Conservation (phyloP, 352 stramenopile genomes). For the Pythium diclinum region DNA sequence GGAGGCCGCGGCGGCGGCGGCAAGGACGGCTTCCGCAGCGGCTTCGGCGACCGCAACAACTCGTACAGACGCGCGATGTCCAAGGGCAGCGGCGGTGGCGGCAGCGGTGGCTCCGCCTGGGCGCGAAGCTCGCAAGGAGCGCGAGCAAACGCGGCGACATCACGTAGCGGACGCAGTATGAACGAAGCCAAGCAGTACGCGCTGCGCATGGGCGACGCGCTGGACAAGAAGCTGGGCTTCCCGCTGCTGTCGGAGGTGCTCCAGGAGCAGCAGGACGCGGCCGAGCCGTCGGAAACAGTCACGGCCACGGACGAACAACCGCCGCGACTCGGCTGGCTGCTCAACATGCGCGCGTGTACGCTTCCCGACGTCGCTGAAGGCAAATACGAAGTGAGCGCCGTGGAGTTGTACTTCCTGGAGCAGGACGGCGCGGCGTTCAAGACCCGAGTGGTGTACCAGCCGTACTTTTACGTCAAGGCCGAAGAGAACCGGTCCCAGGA, state of each 20-base stretch:
- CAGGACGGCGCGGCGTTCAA: conserved; percentile 95
- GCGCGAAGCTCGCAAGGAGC: conserved; percentile 67
- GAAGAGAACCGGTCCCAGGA: conserved; percentile 61
- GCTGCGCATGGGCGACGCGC: conserved; percentile 57
- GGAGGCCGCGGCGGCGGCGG: conserved; percentile 3
- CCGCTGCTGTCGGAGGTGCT: conserved; percentile 54
- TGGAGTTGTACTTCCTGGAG: conserved; percentile 96
- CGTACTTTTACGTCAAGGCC: conserved; percentile 96
- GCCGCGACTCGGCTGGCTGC: conserved; percentile 60
- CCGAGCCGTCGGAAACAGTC: not conserved
- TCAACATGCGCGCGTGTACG: conserved; percentile 65
- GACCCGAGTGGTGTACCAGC: conserved; percentile 92
- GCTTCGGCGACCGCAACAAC: conserved; percentile 24
- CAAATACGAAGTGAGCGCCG: conserved; percentile 81
- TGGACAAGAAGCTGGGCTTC: conserved; percentile 74
- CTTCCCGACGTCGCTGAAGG: conserved; percentile 52
- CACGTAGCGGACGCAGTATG: conserved; percentile 44
- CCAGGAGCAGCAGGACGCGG: conserved; percentile 27
- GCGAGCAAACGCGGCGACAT: conserved; percentile 48
- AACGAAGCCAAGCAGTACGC: conserved; percentile 56
- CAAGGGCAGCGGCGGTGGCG: conserved; percentile 17
- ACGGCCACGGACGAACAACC: conserved; percentile 13
- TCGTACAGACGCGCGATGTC: conserved; percentile 54
- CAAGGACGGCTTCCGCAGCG: not conserved
- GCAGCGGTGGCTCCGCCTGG: conserved; percentile 50